Evolutionary conservation across 2,329 filamentous ascomycete species (phyloP), one percentile per base, ranked within the genome.

Genomic region (Cordyceps cicadae): DNA sequence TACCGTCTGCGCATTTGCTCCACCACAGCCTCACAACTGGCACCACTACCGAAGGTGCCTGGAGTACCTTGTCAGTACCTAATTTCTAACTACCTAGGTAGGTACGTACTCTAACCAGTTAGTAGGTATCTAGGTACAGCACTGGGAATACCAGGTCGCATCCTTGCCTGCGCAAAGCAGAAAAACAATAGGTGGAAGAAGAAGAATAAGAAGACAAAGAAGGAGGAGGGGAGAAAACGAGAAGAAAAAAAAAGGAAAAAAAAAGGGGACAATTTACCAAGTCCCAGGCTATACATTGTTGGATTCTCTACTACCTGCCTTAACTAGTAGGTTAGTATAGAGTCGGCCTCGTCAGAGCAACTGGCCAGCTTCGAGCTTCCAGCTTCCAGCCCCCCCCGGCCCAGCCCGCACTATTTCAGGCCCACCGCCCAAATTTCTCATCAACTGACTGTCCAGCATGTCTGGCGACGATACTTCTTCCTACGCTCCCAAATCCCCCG

Each of bases 401-500:
- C 24, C 48, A 48, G 48, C 24, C 56, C 56, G 48, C 56, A 34
- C 21, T 59, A 39, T 43, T 45, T 26, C 17, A 39, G 57, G 57
- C 51, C 51, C 57, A 54, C 50, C 19, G 26, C 51, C 51, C 32
- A 60, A 53, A 48, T 26, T 60, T 60, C 46, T 49, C 45, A 48
- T 41, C 12, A 37, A 29, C 29, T 7, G 29, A 7, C 29, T 29
- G 29, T 14, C 34, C 59, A 70, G 67, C 70, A 76, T 74, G 74
- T 82, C 82, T 75, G 76, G 75, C 66, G 75, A 77, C 69, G 78
- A 80, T 68, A 75, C 73, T 65, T 75, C 72, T 63, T 75, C 72
- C 63, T 84, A 84, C 74, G 81, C 79, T 66, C 82, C 82, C 66
- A 81, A 79, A 71, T 84, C 81, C 67, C 82, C 82, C 69, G 81